Conservation (phyloP, 768 basidiomycete species). For the Mycena crocata region DNA sequence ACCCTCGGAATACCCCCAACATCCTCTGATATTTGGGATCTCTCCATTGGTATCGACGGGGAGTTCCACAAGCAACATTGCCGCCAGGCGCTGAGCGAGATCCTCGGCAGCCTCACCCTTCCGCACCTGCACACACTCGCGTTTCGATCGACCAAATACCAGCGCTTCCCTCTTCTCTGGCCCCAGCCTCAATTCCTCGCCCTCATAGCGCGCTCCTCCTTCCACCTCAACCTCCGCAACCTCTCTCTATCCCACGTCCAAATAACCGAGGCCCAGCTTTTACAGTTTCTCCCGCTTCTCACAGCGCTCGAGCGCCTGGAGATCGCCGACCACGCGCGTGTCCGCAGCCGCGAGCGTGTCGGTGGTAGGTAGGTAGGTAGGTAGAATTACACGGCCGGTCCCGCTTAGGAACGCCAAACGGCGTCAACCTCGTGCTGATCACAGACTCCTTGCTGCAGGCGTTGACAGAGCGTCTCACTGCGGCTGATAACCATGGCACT, state of each 20-base stretch:
- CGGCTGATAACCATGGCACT: too few relatives aligned
- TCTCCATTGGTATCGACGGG: neutral
- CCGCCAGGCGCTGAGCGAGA: constrained; percentile 1
- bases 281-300: neutral
- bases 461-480: too few relatives aligned
- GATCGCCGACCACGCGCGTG: constrained; percentile 17
- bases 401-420: too few relatives aligned
- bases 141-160: constrained; percentile 1
- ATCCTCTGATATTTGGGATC: neutral
- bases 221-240: neutral
- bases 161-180: constrained; percentile 10
- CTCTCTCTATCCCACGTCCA: neutral
- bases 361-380: too few relatives aligned
- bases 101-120: neutral
- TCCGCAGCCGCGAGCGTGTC: too few relatives aligned
- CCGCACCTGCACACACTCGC: neutral
- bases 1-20: neutral
- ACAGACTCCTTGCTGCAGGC: neutral
- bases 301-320: constrained; percentile 1
- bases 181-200: neutral
- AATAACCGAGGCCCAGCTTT: constrained; percentile 15
- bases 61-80: constrained; percentile 10
- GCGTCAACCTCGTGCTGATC: constrained; percentile 6
- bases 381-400: too few relatives aligned
- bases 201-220: neutral